phyloP scores from a whole-genome alignment of 352 stramenopile species.

The Sclerospora graminicola region DNA sequence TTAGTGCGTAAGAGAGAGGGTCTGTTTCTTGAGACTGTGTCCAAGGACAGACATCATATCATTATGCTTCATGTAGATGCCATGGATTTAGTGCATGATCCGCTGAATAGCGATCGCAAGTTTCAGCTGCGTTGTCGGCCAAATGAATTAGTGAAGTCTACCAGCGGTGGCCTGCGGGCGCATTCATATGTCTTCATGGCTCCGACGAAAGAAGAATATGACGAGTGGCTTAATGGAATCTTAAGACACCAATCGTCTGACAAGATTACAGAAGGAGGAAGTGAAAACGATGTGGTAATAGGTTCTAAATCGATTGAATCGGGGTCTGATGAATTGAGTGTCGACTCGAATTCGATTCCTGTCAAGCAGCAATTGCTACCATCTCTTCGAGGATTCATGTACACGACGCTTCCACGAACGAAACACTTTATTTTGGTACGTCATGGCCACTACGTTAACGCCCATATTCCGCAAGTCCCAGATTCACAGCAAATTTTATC shows the following conservation, averaged over 20 bases:
- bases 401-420: conserved; percentile 39
- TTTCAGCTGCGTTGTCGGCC: conserved; percentile 24
- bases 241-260: conserved; percentile 7
- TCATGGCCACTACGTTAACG: conserved; percentile 79
- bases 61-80: conserved; percentile 25
- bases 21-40: conserved; percentile 31
- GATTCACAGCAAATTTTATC: conserved; percentile 70
- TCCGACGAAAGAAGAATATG: conserved; percentile 16
- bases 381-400: conserved; percentile 35
- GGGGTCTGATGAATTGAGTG: background rate
- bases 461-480: conserved; percentile 39
- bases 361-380: conserved; percentile 7
- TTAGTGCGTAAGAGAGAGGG: conserved; percentile 24
- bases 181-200: conserved; percentile 31
- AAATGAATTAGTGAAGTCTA: background rate
- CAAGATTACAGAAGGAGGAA: background rate
- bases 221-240: conserved; percentile 29
- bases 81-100: conserved; percentile 29
- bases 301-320: background rate
- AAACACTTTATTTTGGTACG: conserved; percentile 71
- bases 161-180: conserved; percentile 3
- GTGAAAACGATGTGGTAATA: background rate
- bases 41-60: conserved; percentile 21
- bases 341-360: background rate
- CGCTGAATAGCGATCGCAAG: conserved; percentile 24